Evolutionary conservation across 208 protist genomes (phyloP).

Genomic region (Leishmania braziliensis): DNA sequence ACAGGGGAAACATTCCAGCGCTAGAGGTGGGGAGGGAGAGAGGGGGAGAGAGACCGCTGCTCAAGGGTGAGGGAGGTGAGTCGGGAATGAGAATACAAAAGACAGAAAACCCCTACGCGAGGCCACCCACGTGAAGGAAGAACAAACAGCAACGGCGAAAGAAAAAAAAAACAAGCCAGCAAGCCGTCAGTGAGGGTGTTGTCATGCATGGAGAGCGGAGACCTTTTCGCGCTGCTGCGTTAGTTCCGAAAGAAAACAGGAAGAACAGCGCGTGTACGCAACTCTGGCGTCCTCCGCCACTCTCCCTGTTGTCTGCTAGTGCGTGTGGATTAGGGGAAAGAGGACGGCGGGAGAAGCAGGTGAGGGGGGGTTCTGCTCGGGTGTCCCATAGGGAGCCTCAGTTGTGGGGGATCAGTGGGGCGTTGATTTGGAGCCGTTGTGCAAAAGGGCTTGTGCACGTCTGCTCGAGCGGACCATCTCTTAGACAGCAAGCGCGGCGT

Average conservation of each 20-base stretch:
- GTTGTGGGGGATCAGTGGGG: no score
- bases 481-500: no score
- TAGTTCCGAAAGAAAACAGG: not conserved
- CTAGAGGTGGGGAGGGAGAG: not conserved
- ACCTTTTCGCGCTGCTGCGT: not conserved
- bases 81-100: not conserved
- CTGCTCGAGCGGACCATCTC: no score
- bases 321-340: no score
- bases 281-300: not conserved
- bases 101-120: not conserved
- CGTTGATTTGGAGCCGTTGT: no score
- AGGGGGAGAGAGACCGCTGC: not conserved
- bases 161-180: not conserved
- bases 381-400: no score
- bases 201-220: not conserved
- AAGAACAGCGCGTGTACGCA: not conserved
- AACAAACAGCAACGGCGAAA: not conserved
- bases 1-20: not conserved
- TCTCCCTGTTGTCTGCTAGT: not conserved
- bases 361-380: no score
- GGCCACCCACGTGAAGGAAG: not conserved
- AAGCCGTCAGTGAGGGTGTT: not conserved
- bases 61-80: not conserved
- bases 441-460: no score
- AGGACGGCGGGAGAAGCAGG: no score